Evolutionary conservation across 2,329 filamentous ascomycete species (phyloP), one percentile per base, ranked within the genome.

Genomic region (Xylariomycetidae sp.): DNA sequence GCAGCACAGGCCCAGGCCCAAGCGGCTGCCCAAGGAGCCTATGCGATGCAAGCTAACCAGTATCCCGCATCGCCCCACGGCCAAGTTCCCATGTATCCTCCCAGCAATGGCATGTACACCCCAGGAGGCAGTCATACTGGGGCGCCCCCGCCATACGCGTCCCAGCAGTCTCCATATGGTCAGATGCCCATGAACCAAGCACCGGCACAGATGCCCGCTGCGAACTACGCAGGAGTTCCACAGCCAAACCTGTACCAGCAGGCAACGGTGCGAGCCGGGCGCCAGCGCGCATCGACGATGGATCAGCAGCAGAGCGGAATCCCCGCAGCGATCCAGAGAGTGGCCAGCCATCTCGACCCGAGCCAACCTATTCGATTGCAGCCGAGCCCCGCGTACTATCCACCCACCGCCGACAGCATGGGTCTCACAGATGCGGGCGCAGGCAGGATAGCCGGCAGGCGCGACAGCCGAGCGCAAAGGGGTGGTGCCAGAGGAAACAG

Each of bases 381-480:
- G 57, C 92, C 92, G 3, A 96, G 88, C 49, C 92, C 92, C 5
- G 92, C 92, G 2, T 98, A 98, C 62, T 98, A 97, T 51, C 92
- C 92, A 9, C 92, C 92, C 14, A 86, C 90, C 2, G 80, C 85
- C 6, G 90, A 97, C 45, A 86, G 88, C 8, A 80, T 87, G 50
- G 73, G 78, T 14, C 64, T 70, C 7, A 77, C 85, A 40, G 74
- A 80, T 30, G 76, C 74, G 38, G 68, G 77, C 16, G 54, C 70
- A 29, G 58, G 66, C 35, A 59, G 75, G 65, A 61, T 58, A 30
- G 72, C 83, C 18, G 78, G 85, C 26, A 77, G 88, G 51, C 76
- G 89, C 57, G 84, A 85, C 27, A 90, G 87, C 55, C 75, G 88
- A 36, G 74, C 76, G 28, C 76, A 80, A 46, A 73, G 76, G 53